Evolutionary conservation across 2,329 filamentous ascomycete species (phyloP), one percentile per base, ranked within the genome.

Genomic region (Alternaria sp.): DNA sequence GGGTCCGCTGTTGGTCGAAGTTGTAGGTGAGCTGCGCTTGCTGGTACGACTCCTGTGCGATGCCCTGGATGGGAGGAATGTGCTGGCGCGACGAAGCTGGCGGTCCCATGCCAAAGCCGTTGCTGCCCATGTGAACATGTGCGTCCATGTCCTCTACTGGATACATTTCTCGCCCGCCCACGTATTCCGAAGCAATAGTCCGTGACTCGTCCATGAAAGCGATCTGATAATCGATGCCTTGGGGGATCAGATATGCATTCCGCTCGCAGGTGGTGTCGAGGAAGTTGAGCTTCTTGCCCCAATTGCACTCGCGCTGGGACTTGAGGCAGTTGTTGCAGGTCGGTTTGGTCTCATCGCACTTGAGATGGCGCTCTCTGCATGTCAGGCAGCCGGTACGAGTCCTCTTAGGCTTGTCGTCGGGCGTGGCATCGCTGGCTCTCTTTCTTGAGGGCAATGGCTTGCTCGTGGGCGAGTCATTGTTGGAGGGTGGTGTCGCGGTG

Each of bases 381-480:
- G 94, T 97, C 69, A 97, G 82, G 78, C 94, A 97, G 41, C 94
- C 94, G 4, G 94, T 97, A 50, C 95, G 89, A 18, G 96, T 93
- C 68, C 94, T 87, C 81, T 91, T 95, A n/a, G 93, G 89, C 79
- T 94, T 95, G 66, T 75, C 80, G 23, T 79, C 75, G 9, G 75
- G 70, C 5, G 71, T 69, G 45, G 67, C 68, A 26, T 73, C 70
- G 54, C 64, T 65, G 11, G 70, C 68, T 51, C 70, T 62, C 58
- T 74, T 74, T 61, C 70, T 71, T 5, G 66, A 51, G 8, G 65
- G 55, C 37, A 58, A 55, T 6, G 64, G 49, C 62, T 66, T 70
- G 55, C 59, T 65, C 21, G 64, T 64, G 20, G 71, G 71, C 44
- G 71, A 74, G 15, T 69, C 67, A 41, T 69, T 65, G 50, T 63